These are phyloP conservation scores for Debaryomyces coudertii DNA, from an alignment of 1,139 yeast genomes.

Conservation along the genomic window DNA sequence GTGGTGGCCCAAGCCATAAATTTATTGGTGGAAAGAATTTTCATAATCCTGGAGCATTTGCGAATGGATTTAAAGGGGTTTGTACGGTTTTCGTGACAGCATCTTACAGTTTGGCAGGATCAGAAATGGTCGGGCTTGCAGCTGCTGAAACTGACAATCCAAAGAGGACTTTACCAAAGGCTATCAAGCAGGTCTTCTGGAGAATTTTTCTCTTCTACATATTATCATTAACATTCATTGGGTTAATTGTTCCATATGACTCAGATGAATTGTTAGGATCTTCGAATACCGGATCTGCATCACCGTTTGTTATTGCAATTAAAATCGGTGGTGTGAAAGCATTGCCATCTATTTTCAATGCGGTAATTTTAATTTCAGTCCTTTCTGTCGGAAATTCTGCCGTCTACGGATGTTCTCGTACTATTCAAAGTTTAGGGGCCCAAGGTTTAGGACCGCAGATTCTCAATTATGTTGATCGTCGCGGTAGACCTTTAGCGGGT, in stretches of 20 bases:
- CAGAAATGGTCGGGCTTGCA: slow-evolving; percentile 54
- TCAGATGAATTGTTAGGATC: slow-evolving; percentile 36
- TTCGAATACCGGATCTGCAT: slow-evolving; percentile 37
- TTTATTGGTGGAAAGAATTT: slow-evolving; percentile 67
- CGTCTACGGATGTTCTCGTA: slow-evolving; percentile 48
- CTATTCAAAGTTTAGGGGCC: slow-evolving; percentile 43
- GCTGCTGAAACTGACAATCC: slow-evolving; percentile 44
- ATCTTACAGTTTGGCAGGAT: slow-evolving; percentile 45
- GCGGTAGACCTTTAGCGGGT: slow-evolving; percentile 48
- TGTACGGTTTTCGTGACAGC: slow-evolving; percentile 48
- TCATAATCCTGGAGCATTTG: slow-evolving; percentile 60
- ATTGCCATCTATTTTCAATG: slow-evolving; percentile 49
- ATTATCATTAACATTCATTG: slow-evolving; percentile 41
- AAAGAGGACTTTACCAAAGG: slow-evolving; percentile 40
- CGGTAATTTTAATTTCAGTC: slow-evolving; percentile 43
- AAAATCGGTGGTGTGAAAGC: slow-evolving; percentile 52
- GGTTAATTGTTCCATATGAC: slow-evolving; percentile 40
- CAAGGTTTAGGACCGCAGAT: slow-evolving; percentile 45
- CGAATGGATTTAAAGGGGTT: slow-evolving; percentile 47
- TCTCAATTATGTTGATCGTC: slow-evolving; percentile 41
- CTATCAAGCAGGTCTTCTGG: slow-evolving; percentile 49
- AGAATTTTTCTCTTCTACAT: slow-evolving; percentile 46
- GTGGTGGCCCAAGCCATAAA: slow-evolving; percentile 67
- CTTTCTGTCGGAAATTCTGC: slow-evolving; percentile 50
- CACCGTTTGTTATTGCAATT: slow-evolving; percentile 65